Evolutionary conservation across 176 grass and related monocot species (phyloP), one percentile per base, ranked within the genome.

Genomic region (Carex cristatella): DNA sequence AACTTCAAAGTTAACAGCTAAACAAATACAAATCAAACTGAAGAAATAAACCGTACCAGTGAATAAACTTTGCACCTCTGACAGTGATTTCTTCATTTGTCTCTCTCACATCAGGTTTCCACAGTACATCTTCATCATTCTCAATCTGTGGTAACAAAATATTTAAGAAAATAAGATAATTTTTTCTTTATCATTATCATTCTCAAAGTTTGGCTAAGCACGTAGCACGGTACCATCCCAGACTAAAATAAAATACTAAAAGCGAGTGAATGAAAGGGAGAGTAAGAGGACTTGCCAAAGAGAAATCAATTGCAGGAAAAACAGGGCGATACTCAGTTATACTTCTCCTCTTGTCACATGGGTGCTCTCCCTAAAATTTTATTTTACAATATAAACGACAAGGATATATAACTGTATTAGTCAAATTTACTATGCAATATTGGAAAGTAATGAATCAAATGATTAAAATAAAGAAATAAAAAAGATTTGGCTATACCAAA

Each of bases 301-400:
- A 99, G 86, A 95, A 95, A 79, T 99, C 91, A 89, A 99, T 94
- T 85, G 91, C 85, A 83, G 96, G 91, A 81, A 99, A 99, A 61
- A 88, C 76, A 82, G 85, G 40, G 9, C 32, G 91, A 69, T 95
- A 95, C 68, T 99, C 91, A 68, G 83, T 91, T 86, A 99, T 79
- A 84, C 90, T 99, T 81, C 93, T 95, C 84, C 96, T 86, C 88
- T 92, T 95, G 83, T 99, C 96, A 84, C 96, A 99, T 65, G 91
- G 96, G 89, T 95, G 84, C 58, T 89, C 81, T 68, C 94, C 94
- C 94, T 97, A 53, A 65, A 44, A 82, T 53, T 62, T 79, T 28
- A 92, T 85, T 86, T 58, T n/a, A 42, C 16, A 71, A 48, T 79
- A 84, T 40, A 27, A 83, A 28, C 9, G 44, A 84, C 3, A 53